Evolutionary conservation across 352 stramenopile genomes (phyloP).

Genomic region (Phytophthora crassamura): DNA sequence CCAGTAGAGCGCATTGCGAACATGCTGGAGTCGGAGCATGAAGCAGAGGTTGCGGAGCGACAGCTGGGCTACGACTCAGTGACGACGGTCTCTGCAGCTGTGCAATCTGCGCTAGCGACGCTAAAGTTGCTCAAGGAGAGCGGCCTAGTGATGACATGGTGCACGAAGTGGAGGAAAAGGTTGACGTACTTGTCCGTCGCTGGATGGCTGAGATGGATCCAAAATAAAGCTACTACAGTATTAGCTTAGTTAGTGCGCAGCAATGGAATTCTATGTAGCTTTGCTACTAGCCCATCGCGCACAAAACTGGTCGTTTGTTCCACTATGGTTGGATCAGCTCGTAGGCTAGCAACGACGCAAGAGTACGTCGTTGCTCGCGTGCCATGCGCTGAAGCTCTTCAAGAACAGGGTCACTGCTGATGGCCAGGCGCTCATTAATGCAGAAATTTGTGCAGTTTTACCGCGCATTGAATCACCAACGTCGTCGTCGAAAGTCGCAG

Average conservation of each 20-base stretch:
- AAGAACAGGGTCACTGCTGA: background rate
- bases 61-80: background rate
- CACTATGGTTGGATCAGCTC: background rate
- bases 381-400: background rate
- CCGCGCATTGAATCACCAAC: background rate
- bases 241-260: background rate
- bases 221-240: background rate
- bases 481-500: background rate
- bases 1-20: background rate
- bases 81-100: background rate
- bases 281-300: background rate
- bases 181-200: background rate
- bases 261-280: background rate
- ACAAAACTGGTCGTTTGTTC: background rate
- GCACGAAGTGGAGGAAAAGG: too few relatives aligned
- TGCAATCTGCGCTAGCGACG: conserved; percentile 2
- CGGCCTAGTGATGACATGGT: too few relatives aligned
- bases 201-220: background rate
- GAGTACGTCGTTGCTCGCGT: background rate
- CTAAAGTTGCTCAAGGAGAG: conserved; percentile 3
- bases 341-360: background rate
- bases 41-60: background rate
- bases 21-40: background rate
- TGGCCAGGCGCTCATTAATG: background rate
- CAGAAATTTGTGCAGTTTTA: background rate